These are phyloP conservation scores for Pestalotiopsis sp. DNA, from an alignment of 2,329 filamentous ascomycete genomes.

Conservation along the genomic window DNA sequence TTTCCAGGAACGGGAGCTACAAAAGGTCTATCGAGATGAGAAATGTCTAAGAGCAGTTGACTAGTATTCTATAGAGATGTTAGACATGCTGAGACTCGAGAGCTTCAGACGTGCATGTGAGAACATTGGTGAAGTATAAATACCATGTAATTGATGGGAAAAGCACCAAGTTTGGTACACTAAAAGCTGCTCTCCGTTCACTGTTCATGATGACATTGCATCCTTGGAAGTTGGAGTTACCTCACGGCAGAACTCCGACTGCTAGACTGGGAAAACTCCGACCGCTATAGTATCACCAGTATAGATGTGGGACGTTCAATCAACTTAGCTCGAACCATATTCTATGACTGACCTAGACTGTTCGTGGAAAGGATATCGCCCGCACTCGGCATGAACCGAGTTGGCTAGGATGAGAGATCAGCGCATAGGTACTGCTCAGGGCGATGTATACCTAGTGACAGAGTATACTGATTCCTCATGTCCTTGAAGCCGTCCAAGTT, in stretches of 20 bases:
- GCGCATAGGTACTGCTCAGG: not conserved
- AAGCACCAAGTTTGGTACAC: not conserved
- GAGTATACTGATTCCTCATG: not conserved
- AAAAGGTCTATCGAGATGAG: no score
- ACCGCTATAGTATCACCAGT: constrained; percentile 7
- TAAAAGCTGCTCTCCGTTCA: not conserved
- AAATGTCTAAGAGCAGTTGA: no score
- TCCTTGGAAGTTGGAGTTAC: not conserved
- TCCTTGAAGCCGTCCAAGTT: not conserved
- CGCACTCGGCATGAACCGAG: constrained; percentile 1
- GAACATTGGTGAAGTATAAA: no score
- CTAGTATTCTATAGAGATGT: no score
- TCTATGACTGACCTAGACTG: constrained; percentile 1
- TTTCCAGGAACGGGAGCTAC: not conserved
- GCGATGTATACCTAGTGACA: no score
- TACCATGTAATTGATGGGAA: no score
- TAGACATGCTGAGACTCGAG: no score
- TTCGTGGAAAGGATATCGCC: constrained; percentile 3
- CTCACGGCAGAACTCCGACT: constrained; percentile 2
- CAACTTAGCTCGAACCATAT: not conserved
- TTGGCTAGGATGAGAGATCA: not conserved
- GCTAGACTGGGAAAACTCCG: constrained; percentile 4
- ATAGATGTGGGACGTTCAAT: constrained; percentile 4
- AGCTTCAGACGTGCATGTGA: no score
- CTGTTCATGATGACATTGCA: no score